A percentile compares a stretch with the other conserved stretches of the same genome.
phyloP scores from a whole-genome alignment of 257 asterid species.

The Gentiana macrophylla region DNA sequence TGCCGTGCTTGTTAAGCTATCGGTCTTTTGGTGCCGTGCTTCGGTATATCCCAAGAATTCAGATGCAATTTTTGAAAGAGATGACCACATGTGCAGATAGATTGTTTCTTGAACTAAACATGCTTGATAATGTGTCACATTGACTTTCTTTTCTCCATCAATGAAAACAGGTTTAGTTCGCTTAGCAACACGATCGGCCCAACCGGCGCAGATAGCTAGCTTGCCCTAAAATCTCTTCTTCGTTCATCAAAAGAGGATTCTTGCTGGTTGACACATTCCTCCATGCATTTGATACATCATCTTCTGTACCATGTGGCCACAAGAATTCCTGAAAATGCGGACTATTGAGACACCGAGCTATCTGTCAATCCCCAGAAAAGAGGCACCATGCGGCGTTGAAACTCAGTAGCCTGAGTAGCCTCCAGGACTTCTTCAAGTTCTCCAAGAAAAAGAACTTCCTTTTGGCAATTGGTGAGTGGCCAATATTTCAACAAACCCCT shows the following conservation, averaged over 20 bases:
- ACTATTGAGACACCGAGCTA: too few species aligned
- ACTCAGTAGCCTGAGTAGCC: too few species aligned
- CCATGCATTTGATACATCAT: conserved; percentile 70
- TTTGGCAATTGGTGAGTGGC: conserved; percentile 67
- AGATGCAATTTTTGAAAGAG: conserved; percentile 56
- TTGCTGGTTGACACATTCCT: conserved; percentile 29
- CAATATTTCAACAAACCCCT: conserved; percentile 75
- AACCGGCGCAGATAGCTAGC: conserved; percentile 69
- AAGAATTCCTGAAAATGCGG: conserved; percentile 27
- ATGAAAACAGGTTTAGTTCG: conserved; percentile 36
- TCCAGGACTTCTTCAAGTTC: too few species aligned
- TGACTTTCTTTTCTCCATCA: conserved; percentile 45
- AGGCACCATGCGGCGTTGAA: too few species aligned
- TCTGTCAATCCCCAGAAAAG: too few species aligned
- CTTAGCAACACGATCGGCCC: conserved; percentile 82
- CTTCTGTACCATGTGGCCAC: conserved; percentile 56
- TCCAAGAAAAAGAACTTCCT: conserved; percentile 55
- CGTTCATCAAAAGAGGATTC: conserved; percentile 47
- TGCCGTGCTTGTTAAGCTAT: too few species aligned
- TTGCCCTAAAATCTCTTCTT: conserved; percentile 73
- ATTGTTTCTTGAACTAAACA: conserved; percentile 59
- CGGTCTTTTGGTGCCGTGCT: conserved; percentile 58
- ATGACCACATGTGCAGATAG: conserved; percentile 68
- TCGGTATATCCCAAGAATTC: conserved; percentile 74
- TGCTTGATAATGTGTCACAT: conserved; percentile 59